Evolutionary conservation across 2,329 filamentous ascomycete genomes (phyloP), one percentile per base, ranked within the genome.

Genomic region (Stenocarpella maydis): DNA sequence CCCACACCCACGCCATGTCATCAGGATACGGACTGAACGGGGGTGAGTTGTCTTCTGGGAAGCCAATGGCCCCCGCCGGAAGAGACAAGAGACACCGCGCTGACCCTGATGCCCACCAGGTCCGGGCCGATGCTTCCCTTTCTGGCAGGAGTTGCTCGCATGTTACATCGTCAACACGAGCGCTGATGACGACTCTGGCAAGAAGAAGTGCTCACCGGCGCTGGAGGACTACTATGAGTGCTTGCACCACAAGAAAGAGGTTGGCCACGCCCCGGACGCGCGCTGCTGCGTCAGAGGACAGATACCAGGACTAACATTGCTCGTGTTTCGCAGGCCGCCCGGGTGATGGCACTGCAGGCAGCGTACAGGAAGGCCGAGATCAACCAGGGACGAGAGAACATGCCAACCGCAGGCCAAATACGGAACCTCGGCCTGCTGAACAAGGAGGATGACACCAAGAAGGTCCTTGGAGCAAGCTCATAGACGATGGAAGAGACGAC

Each of bases 211-310:
- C 81, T 84, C 87, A 21, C 91, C 92, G 19, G 88, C 90, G 5
- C 86, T 98, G 74, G 96, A 99, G 81, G 96, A 99, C 80, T 99
- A 99, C 86, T 97, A 98, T 81, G 96, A 99, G 85, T 99, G 97
- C 82, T 84, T 99, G 79, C 96, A 99, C 82, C 96, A 99, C 87
- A 94, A 92, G 87, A 99, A 99, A 86, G 96, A 99, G 93, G 96
- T 98, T 53, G 72, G 79, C 71, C 31, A n/a, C 34, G 64, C 65
- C 50, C 39, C n/a, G n/a, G n/a, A 43, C 31, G 31, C 31, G 4
- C 31, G 24, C 31, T 28, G 21, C 39, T 6, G 39, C n/a, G n/a
- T 17, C 0, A 19, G 26, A 34, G 41, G 34, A 37, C 31, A 6
- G 9, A 37, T 10, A 10, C n/a, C 26, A 49, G n/a, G 53, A 43